Conservation (phyloP, 2,329 filamentous ascomycete species). For the Neonectria sp. region DNA sequence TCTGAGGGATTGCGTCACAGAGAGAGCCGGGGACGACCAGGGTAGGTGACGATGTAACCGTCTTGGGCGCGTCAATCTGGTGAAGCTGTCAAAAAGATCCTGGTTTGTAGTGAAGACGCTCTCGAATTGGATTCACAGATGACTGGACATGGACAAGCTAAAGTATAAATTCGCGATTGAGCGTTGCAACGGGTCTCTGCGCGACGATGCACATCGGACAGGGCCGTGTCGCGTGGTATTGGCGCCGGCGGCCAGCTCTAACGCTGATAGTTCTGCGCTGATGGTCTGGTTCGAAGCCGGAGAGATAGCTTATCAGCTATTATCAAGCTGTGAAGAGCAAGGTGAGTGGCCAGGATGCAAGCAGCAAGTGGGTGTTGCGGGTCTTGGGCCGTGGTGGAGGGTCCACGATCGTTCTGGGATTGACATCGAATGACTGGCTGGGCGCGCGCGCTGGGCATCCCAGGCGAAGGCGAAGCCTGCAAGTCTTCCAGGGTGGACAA, state of each 20-base stretch:
- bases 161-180: constrained; percentile 31
- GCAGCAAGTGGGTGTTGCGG: constrained; percentile 39
- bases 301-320: constrained; percentile 49
- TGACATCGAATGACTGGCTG: constrained; percentile 25
- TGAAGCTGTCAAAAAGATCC: not conserved
- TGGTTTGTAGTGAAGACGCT: constrained; percentile 11
- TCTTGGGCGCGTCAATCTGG: not conserved
- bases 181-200: constrained; percentile 24
- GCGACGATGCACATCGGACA: constrained; percentile 26
- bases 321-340: constrained; percentile 29
- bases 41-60: constrained; percentile 12
- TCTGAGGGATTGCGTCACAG: constrained; percentile 18
- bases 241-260: constrained; percentile 38
- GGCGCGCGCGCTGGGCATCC: not conserved
- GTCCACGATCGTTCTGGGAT: constrained; percentile 30
- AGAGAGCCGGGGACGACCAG: constrained; percentile 8
- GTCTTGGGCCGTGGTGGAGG: constrained; percentile 31
- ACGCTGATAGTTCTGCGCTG: constrained; percentile 38
- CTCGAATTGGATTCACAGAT: constrained; percentile 1
- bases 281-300: constrained; percentile 30
- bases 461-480: not conserved
- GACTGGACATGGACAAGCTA: constrained; percentile 21
- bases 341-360: constrained; percentile 37
- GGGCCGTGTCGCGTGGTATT: constrained; percentile 39
- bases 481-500: not conserved